phyloP scores from a whole-genome alignment of 495 filamentous ascomycete species.

The Hyaloscypha finlandica region DNA sequence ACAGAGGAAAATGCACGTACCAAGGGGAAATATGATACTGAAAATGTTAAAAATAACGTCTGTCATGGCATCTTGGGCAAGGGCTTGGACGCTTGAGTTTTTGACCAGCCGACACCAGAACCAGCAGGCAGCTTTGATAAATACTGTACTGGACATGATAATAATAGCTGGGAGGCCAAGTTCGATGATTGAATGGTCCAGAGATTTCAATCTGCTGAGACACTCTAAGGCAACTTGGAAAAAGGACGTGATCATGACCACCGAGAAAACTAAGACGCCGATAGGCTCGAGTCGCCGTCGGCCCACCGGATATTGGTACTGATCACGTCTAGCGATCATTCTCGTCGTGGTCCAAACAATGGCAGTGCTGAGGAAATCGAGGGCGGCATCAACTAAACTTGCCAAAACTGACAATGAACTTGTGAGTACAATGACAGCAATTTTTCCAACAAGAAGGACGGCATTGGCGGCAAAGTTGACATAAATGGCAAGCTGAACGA shows the following conservation, averaged over 20 bases:
- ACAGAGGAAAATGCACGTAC: conserved; percentile 44
- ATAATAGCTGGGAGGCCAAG: conserved; percentile 71
- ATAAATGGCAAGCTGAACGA: conserved; percentile 80
- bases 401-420: conserved; percentile 87
- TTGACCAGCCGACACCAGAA: conserved; percentile 87
- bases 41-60: conserved; percentile 90
- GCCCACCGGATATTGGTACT: conserved; percentile 81
- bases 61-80: conserved; percentile 49
- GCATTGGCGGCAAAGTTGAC: conserved; percentile 85
- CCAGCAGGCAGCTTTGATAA: conserved; percentile 84
- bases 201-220: conserved; percentile 61
- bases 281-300: conserved; percentile 74
- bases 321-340: conserved; percentile 73
- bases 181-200: conserved; percentile 68
- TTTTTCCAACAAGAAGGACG: conserved; percentile 75
- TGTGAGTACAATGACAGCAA: conserved; percentile 74
- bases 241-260: conserved; percentile 88
- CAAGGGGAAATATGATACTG: conserved; percentile 80
- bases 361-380: conserved; percentile 84
- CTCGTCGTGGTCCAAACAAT: conserved; percentile 85
- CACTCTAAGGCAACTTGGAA: conserved; percentile 80
- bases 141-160: conserved; percentile 81
- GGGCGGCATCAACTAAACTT: conserved; percentile 81
- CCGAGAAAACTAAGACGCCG: conserved; percentile 77
- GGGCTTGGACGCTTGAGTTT: conserved; percentile 84